phyloP scores from a whole-genome alignment of 805 yeast species.

The Candida khao-thaluensis region DNA sequence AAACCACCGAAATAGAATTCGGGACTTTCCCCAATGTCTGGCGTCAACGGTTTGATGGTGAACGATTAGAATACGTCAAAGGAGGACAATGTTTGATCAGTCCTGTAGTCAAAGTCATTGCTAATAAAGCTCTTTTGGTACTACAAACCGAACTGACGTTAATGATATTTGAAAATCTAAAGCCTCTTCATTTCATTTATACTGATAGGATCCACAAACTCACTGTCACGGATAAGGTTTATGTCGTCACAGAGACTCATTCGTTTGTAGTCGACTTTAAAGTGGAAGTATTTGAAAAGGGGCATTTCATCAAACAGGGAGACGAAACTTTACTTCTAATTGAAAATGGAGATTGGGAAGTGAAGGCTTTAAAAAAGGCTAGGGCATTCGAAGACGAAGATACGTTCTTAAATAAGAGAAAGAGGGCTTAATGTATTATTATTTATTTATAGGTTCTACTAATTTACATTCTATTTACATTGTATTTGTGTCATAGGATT shows the following conservation, averaged over 20 bases:
- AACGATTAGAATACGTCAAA: conserved; percentile 6
- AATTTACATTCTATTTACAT: conserved; percentile 6
- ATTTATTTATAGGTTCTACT: too few species aligned
- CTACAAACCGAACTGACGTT: conserved; percentile 9
- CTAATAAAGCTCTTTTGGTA: conserved; percentile 6
- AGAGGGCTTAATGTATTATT: background rate
- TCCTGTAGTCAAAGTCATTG: background rate
- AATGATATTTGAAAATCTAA: conserved; percentile 12
- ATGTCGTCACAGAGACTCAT: conserved; percentile 8
- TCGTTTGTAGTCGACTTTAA: conserved; percentile 5
- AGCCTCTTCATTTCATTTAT: conserved; percentile 12
- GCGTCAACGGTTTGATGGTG: conserved; percentile 15
- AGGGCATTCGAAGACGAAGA: conserved; percentile 13
- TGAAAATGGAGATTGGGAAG: conserved; percentile 1
- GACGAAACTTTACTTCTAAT: conserved; percentile 2
- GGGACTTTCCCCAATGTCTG: conserved; percentile 7
- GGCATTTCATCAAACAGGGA: background rate
- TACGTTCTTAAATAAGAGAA: conserved; percentile 14
- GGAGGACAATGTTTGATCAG: background rate
- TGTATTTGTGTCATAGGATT: too few species aligned
- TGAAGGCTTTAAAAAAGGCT: background rate
- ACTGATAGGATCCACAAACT: conserved; percentile 8
- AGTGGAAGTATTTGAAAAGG: conserved; percentile 1
- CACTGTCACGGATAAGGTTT: background rate
- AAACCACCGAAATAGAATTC: background rate